A percentile compares a stretch with the other conserved stretches of the same genome.
Evolutionary conservation across 805 yeast genomes (phyloP).

Genomic region (Candida pseudoglaebosa): DNA sequence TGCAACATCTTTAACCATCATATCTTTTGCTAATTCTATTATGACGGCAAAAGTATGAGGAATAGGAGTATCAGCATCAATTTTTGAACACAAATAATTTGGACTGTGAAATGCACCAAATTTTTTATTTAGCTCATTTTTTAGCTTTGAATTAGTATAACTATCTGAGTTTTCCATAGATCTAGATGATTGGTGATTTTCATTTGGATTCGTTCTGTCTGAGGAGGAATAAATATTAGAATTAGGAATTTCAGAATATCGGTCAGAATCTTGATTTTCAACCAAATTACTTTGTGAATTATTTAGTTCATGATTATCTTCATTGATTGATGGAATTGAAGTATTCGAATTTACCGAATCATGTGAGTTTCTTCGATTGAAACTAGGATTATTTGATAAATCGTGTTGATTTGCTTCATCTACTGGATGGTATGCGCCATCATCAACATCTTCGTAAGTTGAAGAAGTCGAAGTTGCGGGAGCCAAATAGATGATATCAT

Average conservation of each 20-base stretch:
- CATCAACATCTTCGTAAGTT: slow-evolving; percentile 43
- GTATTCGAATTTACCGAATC: neutral
- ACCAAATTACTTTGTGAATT: too few relatives aligned
- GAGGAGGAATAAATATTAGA: too few relatives aligned
- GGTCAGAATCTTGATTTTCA: too few relatives aligned
- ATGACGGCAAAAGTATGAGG: slow-evolving; percentile 54
- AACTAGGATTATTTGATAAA: neutral
- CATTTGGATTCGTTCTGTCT: too few relatives aligned
- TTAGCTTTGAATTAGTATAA: too few relatives aligned
- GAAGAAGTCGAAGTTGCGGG: slow-evolving; percentile 37
- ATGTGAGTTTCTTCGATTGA: neutral
- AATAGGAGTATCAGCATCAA: slow-evolving; percentile 39
- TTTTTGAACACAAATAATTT: slow-evolving; percentile 31
- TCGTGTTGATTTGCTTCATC: slow-evolving; percentile 10
- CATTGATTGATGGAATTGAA: slow-evolving; percentile 2
- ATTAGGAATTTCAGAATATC: too few relatives aligned
- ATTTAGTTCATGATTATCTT: too few relatives aligned
- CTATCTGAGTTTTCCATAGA: too few relatives aligned
- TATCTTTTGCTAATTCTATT: slow-evolving; percentile 40
- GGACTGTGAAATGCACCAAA: slow-evolving; percentile 28
- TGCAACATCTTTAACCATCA: slow-evolving; percentile 32
- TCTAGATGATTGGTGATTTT: too few relatives aligned
- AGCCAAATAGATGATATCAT: slow-evolving; percentile 37
- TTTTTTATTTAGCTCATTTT: slow-evolving; percentile 15
- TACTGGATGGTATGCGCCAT: slow-evolving; percentile 19